Evolutionary conservation across 345 rosid genomes (phyloP), one percentile per base, ranked within the genome.

Genomic region (Balakata baccata): DNA sequence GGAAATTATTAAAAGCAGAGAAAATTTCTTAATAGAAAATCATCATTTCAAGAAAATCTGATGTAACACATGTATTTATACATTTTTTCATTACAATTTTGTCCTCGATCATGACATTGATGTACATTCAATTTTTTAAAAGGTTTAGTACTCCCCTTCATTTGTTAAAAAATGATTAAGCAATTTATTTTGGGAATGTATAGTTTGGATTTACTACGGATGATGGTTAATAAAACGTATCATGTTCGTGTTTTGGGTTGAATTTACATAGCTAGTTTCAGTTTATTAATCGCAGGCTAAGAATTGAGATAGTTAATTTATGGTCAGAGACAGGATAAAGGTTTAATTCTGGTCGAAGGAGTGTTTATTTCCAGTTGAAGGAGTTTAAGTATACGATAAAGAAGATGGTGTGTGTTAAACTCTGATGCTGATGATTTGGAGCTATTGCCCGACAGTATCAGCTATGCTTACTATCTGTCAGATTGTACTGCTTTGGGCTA

Each of bases 401-500:
- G 77, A 75, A 53, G 49, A 11, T 92, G 97, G 97, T 92, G 93
- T 82, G 84, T 92, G 51, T 64, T 92, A 62, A 78, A 88, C 64
- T 81, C 83, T 0, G 20, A 76, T 11, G 86, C 85, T 22, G 63
- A 4, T 56, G 83, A 85, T 67, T 74, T 84, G 2, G 70, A 68
- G 13, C 84, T 74, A 22, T 80, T 92, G 68, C 77, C 92, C 4
- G 78, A 83, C 38, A 86, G 75, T 20, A 66, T 92, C 1, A 87
- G 80, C 77, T 92, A 82, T 60, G 97, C 97, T 10, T 92, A 95
- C 70, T 83, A 85, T 65, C 58, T 81, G 37, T 87, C 92, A 23
- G 97, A 92, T 71, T 92, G 97, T 72, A 90, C 97, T 23, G 83
- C 93, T 7, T 84, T 92, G 53, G 92, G 88, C 3, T 92, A 77